These are phyloP conservation scores for Penicillium polonicum DNA, from an alignment of 2,329 filamentous ascomycete species.

Conservation along the genomic window DNA sequence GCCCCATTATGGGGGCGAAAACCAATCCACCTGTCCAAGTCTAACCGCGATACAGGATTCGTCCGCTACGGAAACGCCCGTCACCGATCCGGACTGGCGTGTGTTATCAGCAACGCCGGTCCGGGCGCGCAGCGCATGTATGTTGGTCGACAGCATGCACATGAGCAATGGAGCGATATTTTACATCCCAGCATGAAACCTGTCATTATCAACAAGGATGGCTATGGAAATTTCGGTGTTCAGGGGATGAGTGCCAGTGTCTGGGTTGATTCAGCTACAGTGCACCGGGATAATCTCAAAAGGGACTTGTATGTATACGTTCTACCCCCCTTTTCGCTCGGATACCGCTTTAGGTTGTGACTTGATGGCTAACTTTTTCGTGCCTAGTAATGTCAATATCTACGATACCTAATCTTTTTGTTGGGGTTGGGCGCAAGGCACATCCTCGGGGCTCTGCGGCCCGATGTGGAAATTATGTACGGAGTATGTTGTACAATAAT, in stretches of 20 bases:
- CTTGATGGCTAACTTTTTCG: background rate
- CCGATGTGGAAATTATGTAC: background rate
- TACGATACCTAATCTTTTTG: conserved; percentile 9
- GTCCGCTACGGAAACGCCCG: conserved; percentile 52
- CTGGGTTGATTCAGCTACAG: conserved; percentile 58
- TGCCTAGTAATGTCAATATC: conserved; percentile 12
- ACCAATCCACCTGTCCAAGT: background rate
- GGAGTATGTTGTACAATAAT: background rate
- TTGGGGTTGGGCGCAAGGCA: background rate
- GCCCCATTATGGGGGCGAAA: background rate
- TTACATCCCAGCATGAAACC: conserved; percentile 54
- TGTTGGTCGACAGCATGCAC: conserved; percentile 57
- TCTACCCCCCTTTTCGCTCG: no score
- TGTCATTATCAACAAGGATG: conserved; percentile 58
- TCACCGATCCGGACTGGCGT: conserved; percentile 53
- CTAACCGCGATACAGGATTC: conserved; percentile 41
- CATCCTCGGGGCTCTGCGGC: background rate
- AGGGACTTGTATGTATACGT: conserved; percentile 14
- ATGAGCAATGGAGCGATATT: conserved; percentile 64
- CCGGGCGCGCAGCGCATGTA: conserved; percentile 57
- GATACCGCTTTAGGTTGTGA: background rate
- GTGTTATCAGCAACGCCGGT: conserved; percentile 56
- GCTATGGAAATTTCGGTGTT: conserved; percentile 59
- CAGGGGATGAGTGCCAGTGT: conserved; percentile 56
- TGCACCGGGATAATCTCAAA: conserved; percentile 1